Evolutionary conservation across 192 early-diverging fungal genomes (phyloP).

Genomic region (Umbelopsis sp.): DNA sequence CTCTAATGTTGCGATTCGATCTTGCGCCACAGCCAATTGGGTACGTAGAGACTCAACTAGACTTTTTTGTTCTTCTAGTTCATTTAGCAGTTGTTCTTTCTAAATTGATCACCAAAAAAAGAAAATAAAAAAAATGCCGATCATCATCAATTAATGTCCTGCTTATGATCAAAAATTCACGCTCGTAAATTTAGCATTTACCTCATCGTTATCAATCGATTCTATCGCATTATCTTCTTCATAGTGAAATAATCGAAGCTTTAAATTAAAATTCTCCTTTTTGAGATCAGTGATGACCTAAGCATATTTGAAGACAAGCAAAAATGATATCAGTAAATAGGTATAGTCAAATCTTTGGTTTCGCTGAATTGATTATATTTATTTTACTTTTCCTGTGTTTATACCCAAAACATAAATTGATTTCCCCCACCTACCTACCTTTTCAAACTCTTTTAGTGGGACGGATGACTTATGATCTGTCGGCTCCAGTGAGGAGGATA

Average conservation of each 20-base stretch:
- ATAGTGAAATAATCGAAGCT: slow-evolving; percentile 26
- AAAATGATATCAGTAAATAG: too few relatives aligned
- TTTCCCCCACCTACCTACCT: neutral
- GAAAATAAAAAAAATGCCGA: too few relatives aligned
- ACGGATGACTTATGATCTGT: neutral
- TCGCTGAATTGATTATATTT: too few relatives aligned
- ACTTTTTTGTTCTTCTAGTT: slow-evolving; percentile 5
- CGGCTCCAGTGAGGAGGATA: neutral
- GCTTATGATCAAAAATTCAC: neutral
- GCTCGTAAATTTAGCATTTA: neutral
- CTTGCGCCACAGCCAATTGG: neutral
- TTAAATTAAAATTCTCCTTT: slow-evolving; percentile 34
- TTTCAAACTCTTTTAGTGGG: slow-evolving; percentile 11
- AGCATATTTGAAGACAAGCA: neutral
- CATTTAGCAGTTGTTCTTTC: neutral
- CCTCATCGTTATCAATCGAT: neutral
- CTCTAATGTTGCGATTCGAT: neutral
- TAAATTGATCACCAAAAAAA: too few relatives aligned
- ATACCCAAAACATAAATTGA: neutral
- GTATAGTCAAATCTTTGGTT: too few relatives aligned
- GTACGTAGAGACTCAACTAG: neutral
- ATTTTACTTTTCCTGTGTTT: too few relatives aligned
- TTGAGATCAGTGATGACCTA: slow-evolving; percentile 30
- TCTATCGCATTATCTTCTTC: slow-evolving; percentile 7
- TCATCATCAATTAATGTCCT: too few relatives aligned